phyloP scores from a whole-genome alignment of 352 stramenopile genomes.

The Globisporangium solare region DNA sequence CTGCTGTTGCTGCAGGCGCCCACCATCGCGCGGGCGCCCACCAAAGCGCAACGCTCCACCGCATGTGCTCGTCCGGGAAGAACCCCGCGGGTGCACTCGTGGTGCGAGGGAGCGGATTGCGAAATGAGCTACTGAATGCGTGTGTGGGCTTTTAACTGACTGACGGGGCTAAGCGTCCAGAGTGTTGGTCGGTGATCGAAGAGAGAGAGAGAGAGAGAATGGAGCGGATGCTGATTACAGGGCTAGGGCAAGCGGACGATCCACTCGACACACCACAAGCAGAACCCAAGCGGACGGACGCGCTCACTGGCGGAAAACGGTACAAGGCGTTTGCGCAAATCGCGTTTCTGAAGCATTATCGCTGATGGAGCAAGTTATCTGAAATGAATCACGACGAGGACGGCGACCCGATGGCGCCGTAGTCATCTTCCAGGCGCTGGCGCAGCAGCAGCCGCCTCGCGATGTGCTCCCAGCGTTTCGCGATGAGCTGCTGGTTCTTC shows the following conservation, averaged over 20 bases:
- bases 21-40: conserved; percentile 1
- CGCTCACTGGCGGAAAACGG: not conserved
- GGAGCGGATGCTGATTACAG: not conserved
- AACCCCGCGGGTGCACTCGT: not conserved
- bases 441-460: conserved; percentile 61
- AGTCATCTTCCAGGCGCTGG: conserved; percentile 73
- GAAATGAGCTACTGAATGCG: not conserved
- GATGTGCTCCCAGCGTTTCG: conserved; percentile 63
- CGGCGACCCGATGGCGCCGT: conserved; percentile 38
- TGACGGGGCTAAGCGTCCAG: not conserved
- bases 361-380: no score
- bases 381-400: not conserved
- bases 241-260: not conserved
- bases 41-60: not conserved
- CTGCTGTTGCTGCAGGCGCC: not conserved
- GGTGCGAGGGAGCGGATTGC: conserved; percentile 1
- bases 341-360: not conserved
- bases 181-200: not conserved
- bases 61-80: not conserved
- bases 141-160: not conserved
- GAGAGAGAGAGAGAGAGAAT: not conserved
- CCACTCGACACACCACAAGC: not conserved
- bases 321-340: not conserved
- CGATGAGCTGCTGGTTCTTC: conserved; percentile 53
- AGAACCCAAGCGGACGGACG: not conserved